Percentiles rank a stretch among this genome's conserved stretches.
phyloP scores from a whole-genome alignment of 768 basidiomycete species.

The Nidularia pulvinata region DNA sequence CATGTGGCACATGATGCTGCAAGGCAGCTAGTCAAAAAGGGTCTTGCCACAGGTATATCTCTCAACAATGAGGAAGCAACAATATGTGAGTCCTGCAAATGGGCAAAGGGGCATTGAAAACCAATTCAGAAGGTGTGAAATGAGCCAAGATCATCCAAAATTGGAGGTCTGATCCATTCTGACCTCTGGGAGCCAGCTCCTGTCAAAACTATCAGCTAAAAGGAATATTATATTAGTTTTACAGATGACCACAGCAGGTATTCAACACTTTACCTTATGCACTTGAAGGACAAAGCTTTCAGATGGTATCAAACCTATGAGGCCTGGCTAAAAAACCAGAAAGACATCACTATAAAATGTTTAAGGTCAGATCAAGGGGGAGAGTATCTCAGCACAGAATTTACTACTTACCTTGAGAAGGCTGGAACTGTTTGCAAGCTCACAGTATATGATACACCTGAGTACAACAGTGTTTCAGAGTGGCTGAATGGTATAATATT shows the following conservation, averaged over 20 bases:
- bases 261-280: conserved; percentile 14
- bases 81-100: conserved; percentile 26
- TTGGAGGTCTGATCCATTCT: conserved; percentile 19
- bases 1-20: conserved; percentile 16
- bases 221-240: conserved; percentile 24
- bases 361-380: conserved; percentile 32
- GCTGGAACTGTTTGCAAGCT: conserved; percentile 25
- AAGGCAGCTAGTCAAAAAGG: conserved; percentile 13
- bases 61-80: conserved; percentile 10
- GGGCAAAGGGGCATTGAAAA: conserved; percentile 19
- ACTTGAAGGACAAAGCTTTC: conserved; percentile 17
- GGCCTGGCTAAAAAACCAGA: conserved; percentile 23
- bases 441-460: conserved; percentile 27
- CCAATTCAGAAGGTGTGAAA: conserved; percentile 9
- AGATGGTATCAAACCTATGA: conserved; percentile 19
- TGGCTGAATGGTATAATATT: conserved; percentile 23
- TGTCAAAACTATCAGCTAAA: conserved; percentile 8
- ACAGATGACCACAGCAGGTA: conserved; percentile 21
- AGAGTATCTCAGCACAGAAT: conserved; percentile 27
- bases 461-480: conserved; percentile 37
- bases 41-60: conserved; percentile 15
- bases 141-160: not conserved
- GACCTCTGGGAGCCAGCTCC: conserved; percentile 37
- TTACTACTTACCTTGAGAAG: conserved; percentile 18
- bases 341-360: conserved; percentile 14